These are phyloP conservation scores for Rhynchospora pubera DNA, from an alignment of 176 grass and related monocot species.

Conservation along the genomic window DNA sequence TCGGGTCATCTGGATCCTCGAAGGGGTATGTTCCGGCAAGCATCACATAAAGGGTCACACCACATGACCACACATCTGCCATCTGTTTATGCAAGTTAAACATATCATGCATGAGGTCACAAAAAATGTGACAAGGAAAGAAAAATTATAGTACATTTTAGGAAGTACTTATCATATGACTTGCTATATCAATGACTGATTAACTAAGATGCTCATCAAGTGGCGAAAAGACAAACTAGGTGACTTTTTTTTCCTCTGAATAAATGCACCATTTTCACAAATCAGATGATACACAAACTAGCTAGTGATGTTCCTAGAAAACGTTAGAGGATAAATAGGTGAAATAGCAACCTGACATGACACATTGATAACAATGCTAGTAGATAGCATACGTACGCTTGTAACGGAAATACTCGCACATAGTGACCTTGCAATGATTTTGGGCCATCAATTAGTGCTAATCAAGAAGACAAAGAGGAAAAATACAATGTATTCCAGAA, in stretches of 20 bases:
- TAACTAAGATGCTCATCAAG: background rate
- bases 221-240: background rate
- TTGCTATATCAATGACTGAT: background rate
- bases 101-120: background rate
- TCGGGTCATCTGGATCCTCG: conserved; percentile 77
- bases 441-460: background rate
- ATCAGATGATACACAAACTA: background rate
- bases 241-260: background rate
- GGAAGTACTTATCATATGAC: background rate
- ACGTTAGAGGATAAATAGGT: background rate
- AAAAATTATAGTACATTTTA: background rate
- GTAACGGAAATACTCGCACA: background rate
- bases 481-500: background rate
- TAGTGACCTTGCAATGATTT: background rate
- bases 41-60: conserved; percentile 94
- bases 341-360: background rate
- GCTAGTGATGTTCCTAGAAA: background rate
- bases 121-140: conserved; percentile 2
- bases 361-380: background rate
- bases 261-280: background rate
- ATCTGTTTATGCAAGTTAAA: conserved; percentile 36
- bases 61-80: conserved; percentile 86
- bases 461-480: background rate
- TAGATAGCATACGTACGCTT: background rate
- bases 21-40: conserved; percentile 78